Conservation (phyloP, 805 yeast species). For the Candida gorgasii region DNA sequence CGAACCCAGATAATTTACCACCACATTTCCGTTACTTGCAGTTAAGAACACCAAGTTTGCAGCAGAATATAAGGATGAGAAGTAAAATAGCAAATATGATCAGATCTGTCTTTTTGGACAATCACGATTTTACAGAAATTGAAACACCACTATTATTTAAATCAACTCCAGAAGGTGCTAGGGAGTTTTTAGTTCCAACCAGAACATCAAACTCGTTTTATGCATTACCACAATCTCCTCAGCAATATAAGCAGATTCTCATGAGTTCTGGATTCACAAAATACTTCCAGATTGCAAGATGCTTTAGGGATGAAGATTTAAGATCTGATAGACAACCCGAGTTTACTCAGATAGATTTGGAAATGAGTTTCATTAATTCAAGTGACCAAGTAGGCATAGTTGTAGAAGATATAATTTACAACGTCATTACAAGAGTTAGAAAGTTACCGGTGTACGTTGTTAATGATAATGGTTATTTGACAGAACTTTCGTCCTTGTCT, state of each 20-base stretch:
- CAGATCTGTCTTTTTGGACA: conserved; percentile 39
- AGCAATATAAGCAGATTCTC: conserved; percentile 90
- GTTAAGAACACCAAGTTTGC: conserved; percentile 60
- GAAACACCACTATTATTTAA: conserved; percentile 94
- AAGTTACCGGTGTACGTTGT: conserved; percentile 39
- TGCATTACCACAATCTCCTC: conserved; percentile 97
- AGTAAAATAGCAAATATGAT: conserved; percentile 53
- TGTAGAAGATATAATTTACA: conserved; percentile 56
- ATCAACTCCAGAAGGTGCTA: conserved; percentile 97
- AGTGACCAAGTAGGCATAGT: conserved; percentile 63
- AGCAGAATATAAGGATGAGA: conserved; percentile 55
- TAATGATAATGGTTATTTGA: conserved; percentile 27
- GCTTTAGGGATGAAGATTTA: conserved; percentile 95
- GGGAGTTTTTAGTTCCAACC: conserved; percentile 94
- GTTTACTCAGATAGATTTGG: conserved; percentile 95
- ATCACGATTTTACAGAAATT: conserved; percentile 66
- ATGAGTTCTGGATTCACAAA: conserved; percentile 91
- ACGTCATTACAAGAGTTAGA: conserved; percentile 56
- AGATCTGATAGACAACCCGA: conserved; percentile 97
- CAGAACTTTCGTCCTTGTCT: conserved; percentile 17
- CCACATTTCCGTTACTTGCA: conserved; percentile 82
- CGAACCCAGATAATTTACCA: conserved; percentile 59
- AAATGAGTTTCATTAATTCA: conserved; percentile 78
- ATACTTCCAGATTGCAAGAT: conserved; percentile 89
- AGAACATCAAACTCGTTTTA: conserved; percentile 63